Conservation (phyloP, 2,329 filamentous ascomycete genomes). For the Aspergillus sp. region DNA sequence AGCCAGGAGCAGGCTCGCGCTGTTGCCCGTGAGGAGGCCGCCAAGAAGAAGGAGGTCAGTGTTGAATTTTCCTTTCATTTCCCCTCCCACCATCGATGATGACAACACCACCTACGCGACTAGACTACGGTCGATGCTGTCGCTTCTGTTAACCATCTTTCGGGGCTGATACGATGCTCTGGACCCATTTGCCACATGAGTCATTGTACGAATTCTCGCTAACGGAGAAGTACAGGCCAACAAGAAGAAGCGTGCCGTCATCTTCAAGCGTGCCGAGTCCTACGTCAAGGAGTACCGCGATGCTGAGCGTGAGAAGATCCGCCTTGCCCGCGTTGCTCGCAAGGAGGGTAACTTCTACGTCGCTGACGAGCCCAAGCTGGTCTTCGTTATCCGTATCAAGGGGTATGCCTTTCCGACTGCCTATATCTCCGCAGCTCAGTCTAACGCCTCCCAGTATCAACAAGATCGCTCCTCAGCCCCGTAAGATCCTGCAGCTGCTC, state of each 20-base stretch:
- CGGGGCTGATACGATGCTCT: conserved; percentile 68
- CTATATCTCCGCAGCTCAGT: neutral
- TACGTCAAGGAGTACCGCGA: conserved; percentile 99
- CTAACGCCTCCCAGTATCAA: conserved; percentile 73
- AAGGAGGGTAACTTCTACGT: conserved; percentile 92
- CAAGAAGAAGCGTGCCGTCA: conserved; percentile 97
- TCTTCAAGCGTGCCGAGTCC: conserved; percentile 99
- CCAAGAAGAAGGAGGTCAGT: conserved; percentile 91
- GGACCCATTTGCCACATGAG: conserved; percentile 10
- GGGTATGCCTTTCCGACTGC: conserved; percentile 55
- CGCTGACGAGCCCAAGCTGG: conserved; percentile 89
- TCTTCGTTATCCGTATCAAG: conserved; percentile 99
- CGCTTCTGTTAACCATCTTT: conserved; percentile 59
- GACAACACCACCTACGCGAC: conserved; percentile 84
- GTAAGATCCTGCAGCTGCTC: conserved; percentile 99
- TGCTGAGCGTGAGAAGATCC: conserved; percentile 96
- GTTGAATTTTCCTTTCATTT: conserved; percentile 11
- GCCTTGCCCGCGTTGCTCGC: conserved; percentile 85
- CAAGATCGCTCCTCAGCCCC: conserved; percentile 99
- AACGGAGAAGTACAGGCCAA: conserved; percentile 64
- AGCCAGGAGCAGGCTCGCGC: conserved; percentile 98
- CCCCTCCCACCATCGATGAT: conserved; percentile 62
- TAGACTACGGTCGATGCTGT: conserved; percentile 98
- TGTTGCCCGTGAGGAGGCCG: conserved; percentile 73
- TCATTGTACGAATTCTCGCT: conserved; percentile 21